phyloP scores from a whole-genome alignment of 129 eudicot genomes.

The Pulicaria dysenterica region DNA sequence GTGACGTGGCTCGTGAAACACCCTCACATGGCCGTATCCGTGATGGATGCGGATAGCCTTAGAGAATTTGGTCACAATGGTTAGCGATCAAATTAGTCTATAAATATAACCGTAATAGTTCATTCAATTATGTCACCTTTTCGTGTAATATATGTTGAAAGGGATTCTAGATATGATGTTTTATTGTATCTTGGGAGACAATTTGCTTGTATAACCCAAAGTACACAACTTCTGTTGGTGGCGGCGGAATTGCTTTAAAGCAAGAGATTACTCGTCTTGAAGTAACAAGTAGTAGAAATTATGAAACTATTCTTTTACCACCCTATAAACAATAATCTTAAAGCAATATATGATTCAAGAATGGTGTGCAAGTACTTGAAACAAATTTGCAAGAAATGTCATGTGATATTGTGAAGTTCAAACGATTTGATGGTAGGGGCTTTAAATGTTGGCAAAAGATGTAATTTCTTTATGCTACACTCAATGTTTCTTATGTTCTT shows the following conservation, averaged over 20 bases:
- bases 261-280: neutral
- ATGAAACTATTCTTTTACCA: too few relatives aligned
- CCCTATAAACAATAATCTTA: neutral
- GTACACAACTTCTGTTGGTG: too few relatives aligned
- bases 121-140: neutral
- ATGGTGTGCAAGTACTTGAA: neutral
- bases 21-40: too few relatives aligned
- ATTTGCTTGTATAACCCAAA: neutral
- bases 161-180: neutral
- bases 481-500: neutral
- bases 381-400: neutral
- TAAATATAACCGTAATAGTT: too few relatives aligned
- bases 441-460: neutral
- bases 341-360: neutral
- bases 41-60: too few relatives aligned
- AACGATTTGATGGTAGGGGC: neutral
- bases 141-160: neutral
- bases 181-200: neutral
- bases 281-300: neutral
- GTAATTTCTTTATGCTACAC: neutral
- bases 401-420: neutral
- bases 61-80: too few relatives aligned
- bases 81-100: too few relatives aligned
- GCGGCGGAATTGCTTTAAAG: neutral
- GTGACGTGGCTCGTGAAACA: too few relatives aligned